Conservation (phyloP, 1,139 yeast species). For the Yamadazyma sp. region DNA sequence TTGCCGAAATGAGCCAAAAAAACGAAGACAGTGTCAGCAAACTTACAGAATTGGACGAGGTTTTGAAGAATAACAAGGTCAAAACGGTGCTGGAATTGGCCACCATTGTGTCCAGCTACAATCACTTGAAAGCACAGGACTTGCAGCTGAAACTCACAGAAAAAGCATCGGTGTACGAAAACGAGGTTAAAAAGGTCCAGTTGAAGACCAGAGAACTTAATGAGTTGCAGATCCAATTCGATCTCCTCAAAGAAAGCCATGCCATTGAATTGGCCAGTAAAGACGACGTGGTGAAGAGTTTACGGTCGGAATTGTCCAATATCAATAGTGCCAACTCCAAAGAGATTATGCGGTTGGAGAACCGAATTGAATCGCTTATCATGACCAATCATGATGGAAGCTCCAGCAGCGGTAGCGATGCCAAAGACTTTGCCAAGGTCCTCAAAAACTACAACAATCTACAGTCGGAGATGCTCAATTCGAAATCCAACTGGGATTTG, state of each 20-base stretch:
- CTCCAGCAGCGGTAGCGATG: conserved; percentile 18
- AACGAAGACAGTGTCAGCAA: conserved; percentile 28
- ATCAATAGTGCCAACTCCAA: conserved; percentile 21
- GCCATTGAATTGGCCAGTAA: conserved; percentile 34
- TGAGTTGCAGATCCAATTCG: conserved; percentile 41
- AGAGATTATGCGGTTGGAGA: conserved; percentile 52
- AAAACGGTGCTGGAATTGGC: conserved; percentile 27
- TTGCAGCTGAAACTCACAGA: conserved; percentile 19
- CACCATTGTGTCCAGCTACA: conserved; percentile 17
- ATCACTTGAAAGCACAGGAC: conserved; percentile 15
- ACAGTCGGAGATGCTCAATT: conserved; percentile 65
- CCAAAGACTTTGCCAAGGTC: conserved; percentile 18
- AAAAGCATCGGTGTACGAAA: conserved; percentile 31
- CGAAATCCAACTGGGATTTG: conserved; percentile 65
- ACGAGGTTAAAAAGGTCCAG: conserved; percentile 31
- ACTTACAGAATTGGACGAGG: conserved; percentile 35
- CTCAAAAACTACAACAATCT: conserved; percentile 48
- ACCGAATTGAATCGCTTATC: conserved; percentile 38
- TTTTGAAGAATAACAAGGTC: conserved; percentile 27
- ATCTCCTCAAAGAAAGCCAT: conserved; percentile 38
- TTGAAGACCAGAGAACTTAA: conserved; percentile 33
- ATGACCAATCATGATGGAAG: conserved; percentile 6
- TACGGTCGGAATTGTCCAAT: conserved; percentile 9
- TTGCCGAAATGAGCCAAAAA: conserved; percentile 33
- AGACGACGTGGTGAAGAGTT: conserved; percentile 30